Base-by-base conservation (phyloP, 345 rosid genomes). In the Gossypium rotundifolium region DNA sequence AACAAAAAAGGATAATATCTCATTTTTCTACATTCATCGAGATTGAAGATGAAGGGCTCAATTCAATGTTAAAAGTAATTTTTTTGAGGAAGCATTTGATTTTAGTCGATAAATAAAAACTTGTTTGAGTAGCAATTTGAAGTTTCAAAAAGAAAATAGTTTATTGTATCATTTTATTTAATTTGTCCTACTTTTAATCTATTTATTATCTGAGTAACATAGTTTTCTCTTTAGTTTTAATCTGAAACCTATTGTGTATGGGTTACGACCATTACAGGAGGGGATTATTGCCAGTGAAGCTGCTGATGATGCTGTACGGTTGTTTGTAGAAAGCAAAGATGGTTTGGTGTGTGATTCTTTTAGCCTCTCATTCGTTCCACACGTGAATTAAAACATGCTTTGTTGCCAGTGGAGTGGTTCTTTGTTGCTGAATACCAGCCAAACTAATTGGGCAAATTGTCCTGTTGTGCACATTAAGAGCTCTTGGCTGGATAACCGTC, bases 281-380 rank as follows among this genome's bases (percentile, higher is more conserved):
- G 92, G 87, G 64, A 78, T 92, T 73, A 94, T 94, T 81, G 95
- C 87, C 48, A 92, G 88, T 84, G 98, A 93, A 81, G 98, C 95
- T 42, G 98, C 96, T 51, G 98, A 92, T 86, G 90, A 92, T 86
- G 96, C 94, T 45, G 82, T 94, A 61, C 78, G 89, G 40, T 80
- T 92, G 79, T 94, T 90, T 81, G 86, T 81, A 74, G 91, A 90
- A 80, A 80, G 79, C 84, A 87, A 83, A 82, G 87, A 86, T 79
- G 89, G 72, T 75, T 80, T 69, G 81, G 98, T 92, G 85, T 25
- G 55, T 52, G 54, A 33, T 52, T 42, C 2, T 65, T 75, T 74
- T 54, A 58, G 55, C 62, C 63, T 49, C 58, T 25, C 17, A 25
- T 75, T 65, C 70, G 12, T 13, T 27, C 16, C 16, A 16, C 23